Base-by-base conservation (phyloP, 345 rosid genomes). In the Lumnitzera racemosa region DNA sequence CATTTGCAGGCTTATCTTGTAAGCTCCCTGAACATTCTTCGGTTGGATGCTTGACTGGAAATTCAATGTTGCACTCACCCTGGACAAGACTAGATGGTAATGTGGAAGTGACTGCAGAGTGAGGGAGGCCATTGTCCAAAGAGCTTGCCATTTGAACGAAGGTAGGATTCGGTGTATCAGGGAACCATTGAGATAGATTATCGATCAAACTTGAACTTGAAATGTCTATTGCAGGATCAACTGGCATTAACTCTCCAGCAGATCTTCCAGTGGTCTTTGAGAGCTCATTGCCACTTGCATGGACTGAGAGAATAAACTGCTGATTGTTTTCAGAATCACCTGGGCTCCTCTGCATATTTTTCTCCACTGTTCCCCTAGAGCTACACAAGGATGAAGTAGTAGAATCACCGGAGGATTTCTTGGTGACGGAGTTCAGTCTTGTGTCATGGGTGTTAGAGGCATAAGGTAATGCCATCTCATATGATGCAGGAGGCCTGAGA, bases 181-280 rank as follows among this genome's bases (percentile, higher is more conserved):
- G 62, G 58, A 84, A 80, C 74, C 79, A 77, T 71, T 76, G 76
- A 61, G 76, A 78, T 13, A 80, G 76, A 74, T 81, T 81, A 49
- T 84, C 88, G 48, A 68, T 31, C 57, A 67, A 52, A 70, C 61
- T 69, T 56, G 78, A 77, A 68, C 68, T 73, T 56, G 85, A 80
- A 59, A 78, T 56, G 59, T 81, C 80, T 20, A 74, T 49, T 2
- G 68, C 47, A 55, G 71, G 74, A 67, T 74, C 80, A 66, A 69
- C 72, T 13, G 67, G 51, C 62, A 73, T 72, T 59, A 76, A 69
- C 49, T 77, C 77, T n/a, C 63, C 76, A 13, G 66, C 47, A 25
- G 80, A 53, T 59, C 73, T 62, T 14, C 52, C 70, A 56, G 51
- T 47, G 5, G 55, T 64, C 53, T 64, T 76, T 0, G 67, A 55